Conservation (phyloP, 2,329 filamentous ascomycete species). For the Elsinoe fawcettii region DNA sequence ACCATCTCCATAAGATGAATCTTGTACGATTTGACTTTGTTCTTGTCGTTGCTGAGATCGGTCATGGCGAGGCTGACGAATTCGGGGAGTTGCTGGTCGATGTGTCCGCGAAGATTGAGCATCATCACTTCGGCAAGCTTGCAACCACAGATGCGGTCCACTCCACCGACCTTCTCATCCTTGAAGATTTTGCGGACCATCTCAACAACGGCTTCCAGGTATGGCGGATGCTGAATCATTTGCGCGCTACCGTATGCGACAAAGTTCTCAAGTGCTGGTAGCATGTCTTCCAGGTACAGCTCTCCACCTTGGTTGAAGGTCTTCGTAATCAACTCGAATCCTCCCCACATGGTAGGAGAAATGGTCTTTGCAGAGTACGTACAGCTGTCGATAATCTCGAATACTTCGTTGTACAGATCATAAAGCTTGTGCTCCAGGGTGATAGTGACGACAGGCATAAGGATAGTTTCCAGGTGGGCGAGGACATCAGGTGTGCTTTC, state of each 20-base stretch:
- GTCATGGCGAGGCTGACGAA: constrained; percentile 88
- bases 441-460: constrained; percentile 95
- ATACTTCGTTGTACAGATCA: constrained; percentile 94
- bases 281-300: constrained; percentile 97
- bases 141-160: constrained; percentile 94
- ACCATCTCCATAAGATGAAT: constrained; percentile 99
- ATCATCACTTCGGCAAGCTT: constrained; percentile 96
- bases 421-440: constrained; percentile 98
- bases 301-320: constrained; percentile 97
- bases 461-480: constrained; percentile 83
- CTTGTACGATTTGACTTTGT: constrained; percentile 85
- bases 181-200: constrained; percentile 96
- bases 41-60: constrained; percentile 64
- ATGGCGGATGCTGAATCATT: constrained; percentile 73
- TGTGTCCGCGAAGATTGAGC: constrained; percentile 81
- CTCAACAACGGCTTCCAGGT: constrained; percentile 78
- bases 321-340: constrained; percentile 91
- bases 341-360: constrained; percentile 95
- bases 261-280: constrained; percentile 95
- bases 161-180: constrained; percentile 83
- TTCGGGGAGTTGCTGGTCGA: constrained; percentile 79
- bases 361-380: constrained; percentile 96
- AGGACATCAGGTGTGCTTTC: constrained; percentile 96
- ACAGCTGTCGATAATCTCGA: constrained; percentile 98
- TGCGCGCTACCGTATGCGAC: constrained; percentile 82